A percentile compares a stretch with the other conserved stretches of the same genome.
Conservation (phyloP, 2,329 filamentous ascomycete genomes). For the Trichophyton verrucosum region DNA sequence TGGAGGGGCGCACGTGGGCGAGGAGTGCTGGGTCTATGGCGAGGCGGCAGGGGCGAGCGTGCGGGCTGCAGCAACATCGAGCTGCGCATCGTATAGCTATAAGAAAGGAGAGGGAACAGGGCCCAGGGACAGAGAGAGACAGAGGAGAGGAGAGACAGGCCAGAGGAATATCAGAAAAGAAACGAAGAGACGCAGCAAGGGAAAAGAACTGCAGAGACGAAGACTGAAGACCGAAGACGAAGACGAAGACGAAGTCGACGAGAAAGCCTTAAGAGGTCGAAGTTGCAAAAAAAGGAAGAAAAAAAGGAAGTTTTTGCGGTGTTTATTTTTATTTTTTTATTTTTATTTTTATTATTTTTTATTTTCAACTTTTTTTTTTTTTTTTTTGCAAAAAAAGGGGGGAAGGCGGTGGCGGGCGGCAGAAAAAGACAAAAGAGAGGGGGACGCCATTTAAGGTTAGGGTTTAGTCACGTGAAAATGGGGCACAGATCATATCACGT, state of each 20-base stretch:
- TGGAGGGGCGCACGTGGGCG: slow-evolving; percentile 14
- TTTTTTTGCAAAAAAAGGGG: neutral
- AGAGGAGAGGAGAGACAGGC: neutral
- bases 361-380: neutral
- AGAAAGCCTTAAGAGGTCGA: neutral
- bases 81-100: neutral
- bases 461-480: neutral
- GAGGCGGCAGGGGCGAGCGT: neutral
- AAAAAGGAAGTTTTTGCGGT: neutral
- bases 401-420: neutral
- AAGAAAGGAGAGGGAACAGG: neutral
- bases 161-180: neutral
- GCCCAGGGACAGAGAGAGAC: neutral
- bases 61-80: slow-evolving; percentile 3
- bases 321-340: neutral
- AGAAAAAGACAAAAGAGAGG: neutral
- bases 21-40: slow-evolving; percentile 8
- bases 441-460: neutral
- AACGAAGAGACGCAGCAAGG: neutral
- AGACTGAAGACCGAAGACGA: neutral
- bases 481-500: neutral
- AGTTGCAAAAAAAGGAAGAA: neutral
- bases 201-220: neutral
- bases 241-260: neutral
- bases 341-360: neutral